A percentile compares a stretch with the other conserved stretches of the same genome.
These are phyloP conservation scores for Drechslerella stenobrocha DNA, from an alignment of 2,329 filamentous ascomycete genomes.

Conservation along the genomic window DNA sequence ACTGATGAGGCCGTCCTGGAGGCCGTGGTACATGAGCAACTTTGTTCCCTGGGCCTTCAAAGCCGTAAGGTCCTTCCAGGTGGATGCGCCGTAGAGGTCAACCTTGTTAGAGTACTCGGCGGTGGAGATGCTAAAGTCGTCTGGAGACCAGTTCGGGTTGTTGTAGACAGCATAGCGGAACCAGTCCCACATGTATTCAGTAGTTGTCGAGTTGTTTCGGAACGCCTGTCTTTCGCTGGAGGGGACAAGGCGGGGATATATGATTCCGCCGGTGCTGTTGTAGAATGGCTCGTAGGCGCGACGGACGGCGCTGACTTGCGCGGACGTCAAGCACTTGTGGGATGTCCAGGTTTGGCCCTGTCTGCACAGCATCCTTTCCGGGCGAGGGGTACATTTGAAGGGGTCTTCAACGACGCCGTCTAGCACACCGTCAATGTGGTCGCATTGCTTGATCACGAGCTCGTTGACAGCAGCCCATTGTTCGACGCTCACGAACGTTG, in stretches of 20 bases:
- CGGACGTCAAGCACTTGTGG: slow-evolving; percentile 53
- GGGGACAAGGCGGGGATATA: slow-evolving; percentile 50
- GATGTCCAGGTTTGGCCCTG: slow-evolving; percentile 10
- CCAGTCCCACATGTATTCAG: slow-evolving; percentile 54
- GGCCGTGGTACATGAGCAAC: slow-evolving; percentile 60
- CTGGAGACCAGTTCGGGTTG: slow-evolving; percentile 56
- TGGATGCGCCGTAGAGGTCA: slow-evolving; percentile 55
- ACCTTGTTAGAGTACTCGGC: slow-evolving; percentile 53
- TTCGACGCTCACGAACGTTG: slow-evolving; percentile 49
- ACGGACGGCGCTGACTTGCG: slow-evolving; percentile 54
- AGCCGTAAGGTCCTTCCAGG: slow-evolving; percentile 56
- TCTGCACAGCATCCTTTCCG: slow-evolving; percentile 54
- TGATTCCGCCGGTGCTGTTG: slow-evolving; percentile 54
- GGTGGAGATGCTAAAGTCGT: slow-evolving; percentile 56
- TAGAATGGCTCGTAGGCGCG: slow-evolving; percentile 54
- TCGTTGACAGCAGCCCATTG: slow-evolving; percentile 54
- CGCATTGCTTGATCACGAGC: slow-evolving; percentile 59
- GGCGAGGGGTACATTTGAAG: slow-evolving; percentile 54
- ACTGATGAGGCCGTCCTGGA: slow-evolving; percentile 14
- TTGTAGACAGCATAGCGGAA: slow-evolving; percentile 58
- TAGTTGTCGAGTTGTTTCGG: background rate
- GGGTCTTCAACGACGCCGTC: slow-evolving; percentile 59
- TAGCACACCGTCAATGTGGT: slow-evolving; percentile 58
- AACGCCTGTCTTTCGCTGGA: slow-evolving; percentile 1
- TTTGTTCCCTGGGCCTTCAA: slow-evolving; percentile 57